Base-by-base conservation (phyloP, 805 yeast species). In the Grigorovia transvaalensis region DNA sequence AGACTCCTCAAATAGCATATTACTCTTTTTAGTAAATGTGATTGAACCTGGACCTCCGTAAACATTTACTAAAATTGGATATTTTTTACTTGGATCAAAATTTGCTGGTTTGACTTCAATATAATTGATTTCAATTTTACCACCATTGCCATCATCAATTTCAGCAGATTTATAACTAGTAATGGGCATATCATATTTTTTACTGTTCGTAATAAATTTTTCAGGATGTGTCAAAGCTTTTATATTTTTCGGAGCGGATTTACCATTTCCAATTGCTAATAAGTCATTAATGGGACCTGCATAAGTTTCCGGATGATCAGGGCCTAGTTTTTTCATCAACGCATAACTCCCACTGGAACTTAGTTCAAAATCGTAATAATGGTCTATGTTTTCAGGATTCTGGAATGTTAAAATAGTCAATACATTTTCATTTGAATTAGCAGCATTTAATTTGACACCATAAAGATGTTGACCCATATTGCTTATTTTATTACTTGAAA, bases 31-130 rank as follows among this genome's bases (percentile, higher is more conserved):
- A 42, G 70, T 72, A 11, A 78, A 76, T 27, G 78, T 75, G 56
- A 80, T 82, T 4, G 86, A 81, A 0, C 93, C 95, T 1, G 95
- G 95, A 0, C 93, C 95, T 3, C 89, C 93, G 62, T 86, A 86
- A 0, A 79, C 82, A 52, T 78, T 76, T 2, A 85, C 88, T 45
- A 86, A 64, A 12, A 86, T 55, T 0, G 93, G 90, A 59, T 84
- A 79, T 54, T 76, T 74, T 44, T 65, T 66, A 0, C 57, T 57
- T 1, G 74, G 67, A 54, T 80, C 69, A 57, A 83, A 78, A 46
- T 72, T 70, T 0, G 75, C 74, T 0, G 95, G 95, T 45, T 75
- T 70, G 9, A 81, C 78, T 59, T 85, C 90, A 44, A 82, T 66
- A 51, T 80, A 73, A 59, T 82, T 78, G 7, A 82, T 61, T 8